phyloP scores from a whole-genome alignment of 2,329 filamentous ascomycete genomes.

The Stachybotrys elegans region DNA sequence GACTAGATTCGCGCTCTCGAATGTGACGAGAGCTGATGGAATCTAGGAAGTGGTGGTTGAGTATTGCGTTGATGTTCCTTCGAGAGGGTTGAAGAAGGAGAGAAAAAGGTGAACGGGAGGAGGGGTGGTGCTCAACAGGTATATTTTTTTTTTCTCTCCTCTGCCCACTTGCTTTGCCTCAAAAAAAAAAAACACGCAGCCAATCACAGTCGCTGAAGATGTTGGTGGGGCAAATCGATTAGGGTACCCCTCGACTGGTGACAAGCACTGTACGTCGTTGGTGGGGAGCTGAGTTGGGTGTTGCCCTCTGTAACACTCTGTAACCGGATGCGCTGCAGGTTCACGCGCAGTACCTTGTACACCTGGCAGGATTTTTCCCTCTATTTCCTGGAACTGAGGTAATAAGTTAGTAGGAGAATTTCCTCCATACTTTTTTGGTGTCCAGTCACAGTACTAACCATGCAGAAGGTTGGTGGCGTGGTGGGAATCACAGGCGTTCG shows the following conservation, averaged over 20 bases:
- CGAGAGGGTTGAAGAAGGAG: slow-evolving; percentile 25
- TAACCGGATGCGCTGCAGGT: too few relatives aligned
- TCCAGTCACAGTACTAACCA: too few relatives aligned
- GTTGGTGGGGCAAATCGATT: slow-evolving; percentile 17
- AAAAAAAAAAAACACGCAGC: slow-evolving; percentile 10
- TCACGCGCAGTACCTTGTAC: too few relatives aligned
- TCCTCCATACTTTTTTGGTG: too few relatives aligned
- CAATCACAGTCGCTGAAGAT: slow-evolving; percentile 15
- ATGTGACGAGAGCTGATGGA: slow-evolving; percentile 33
- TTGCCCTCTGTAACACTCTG: too few relatives aligned
- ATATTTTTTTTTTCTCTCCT: slow-evolving; percentile 26
- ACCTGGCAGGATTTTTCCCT: too few relatives aligned
- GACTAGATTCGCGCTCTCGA: slow-evolving; percentile 47
- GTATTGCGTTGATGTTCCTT: slow-evolving; percentile 25
- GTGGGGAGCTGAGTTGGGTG: too few relatives aligned
- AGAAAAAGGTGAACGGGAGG: slow-evolving; percentile 30
- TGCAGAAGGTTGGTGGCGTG: too few relatives aligned
- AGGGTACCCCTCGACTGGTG: slow-evolving; percentile 17
- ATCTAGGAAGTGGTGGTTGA: slow-evolving; percentile 34
- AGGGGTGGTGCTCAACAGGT: slow-evolving; percentile 31
- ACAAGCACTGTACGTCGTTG: background rate
- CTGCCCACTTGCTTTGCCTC: slow-evolving; percentile 23
- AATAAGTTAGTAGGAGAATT: too few relatives aligned
- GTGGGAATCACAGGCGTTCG: too few relatives aligned
- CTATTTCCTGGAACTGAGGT: too few relatives aligned